Base-by-base conservation (phyloP, 352 stramenopile genomes). In the Globisporangium cederbergense region DNA sequence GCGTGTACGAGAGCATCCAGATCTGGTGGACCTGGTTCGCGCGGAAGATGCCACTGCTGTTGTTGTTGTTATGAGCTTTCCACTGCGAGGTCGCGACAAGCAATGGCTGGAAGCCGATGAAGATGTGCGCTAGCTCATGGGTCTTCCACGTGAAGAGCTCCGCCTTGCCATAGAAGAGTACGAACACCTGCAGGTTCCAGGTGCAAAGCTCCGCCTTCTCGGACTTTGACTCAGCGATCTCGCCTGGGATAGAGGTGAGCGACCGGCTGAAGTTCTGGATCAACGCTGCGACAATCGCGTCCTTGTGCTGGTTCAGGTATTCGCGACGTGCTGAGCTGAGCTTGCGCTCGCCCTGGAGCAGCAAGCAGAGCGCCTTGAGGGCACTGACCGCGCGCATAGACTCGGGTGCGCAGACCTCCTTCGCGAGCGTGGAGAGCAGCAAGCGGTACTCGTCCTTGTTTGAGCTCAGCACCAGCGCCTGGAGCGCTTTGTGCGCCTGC, bases 131-230 rank as follows among this genome's bases (percentile, higher is more conserved):
- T 34, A 96, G 66, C 61, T 96, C 85, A 30, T 85, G 68, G 0
- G 69, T 71, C 70, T 89, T 86, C 87, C 87, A 94, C 18, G 82
- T 79, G 61, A 94, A 95, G 22, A 92, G 65, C 59, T 94, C 87
- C 0, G 81, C 70, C 56, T 91, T 96, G 65, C 74, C 86, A 55
- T 90, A 93, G 42, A 90, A 70, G 6, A 89, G 68, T 52, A 81
- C 78, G 30, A 94, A 87, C 6, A 73, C 74, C 40, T 82, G 78
- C 43, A 91, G 67, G 14, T 77, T 90, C 73, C 73, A 89, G 13
- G 86, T 58, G 4, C 67, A 70, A 18, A 86, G 55, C 25, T 76
- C 73, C 11, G 34, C 14, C 20, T 18, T 50, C 34, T 67, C 57
- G 4, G n/a, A 4, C 34, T 62, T 14, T 2, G 18, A 40, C 53